These are phyloP conservation scores for Elaphomyces granulatus DNA, from an alignment of 495 filamentous ascomycete genomes.

Conservation along the genomic window DNA sequence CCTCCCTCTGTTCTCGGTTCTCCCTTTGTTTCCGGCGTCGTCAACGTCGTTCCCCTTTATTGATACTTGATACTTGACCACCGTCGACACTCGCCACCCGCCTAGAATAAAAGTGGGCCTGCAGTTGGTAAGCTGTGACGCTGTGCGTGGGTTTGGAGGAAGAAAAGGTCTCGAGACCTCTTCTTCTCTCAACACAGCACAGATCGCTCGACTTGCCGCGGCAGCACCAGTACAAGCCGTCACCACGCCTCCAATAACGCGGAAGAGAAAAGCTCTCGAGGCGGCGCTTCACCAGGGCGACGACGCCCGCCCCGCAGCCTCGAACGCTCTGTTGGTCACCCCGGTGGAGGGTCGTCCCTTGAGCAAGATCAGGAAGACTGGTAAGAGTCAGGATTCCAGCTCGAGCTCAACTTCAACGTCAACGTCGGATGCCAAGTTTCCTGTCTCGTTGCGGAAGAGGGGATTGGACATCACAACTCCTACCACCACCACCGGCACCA, in stretches of 20 bases:
- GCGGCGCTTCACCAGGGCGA: slow-evolving; percentile 46
- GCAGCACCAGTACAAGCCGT: slow-evolving; percentile 9
- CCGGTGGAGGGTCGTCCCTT: slow-evolving; percentile 5
- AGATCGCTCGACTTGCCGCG: slow-evolving; percentile 6
- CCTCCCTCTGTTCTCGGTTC: no score
- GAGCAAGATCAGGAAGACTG: slow-evolving; percentile 9
- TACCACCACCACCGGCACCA: slow-evolving; percentile 34
- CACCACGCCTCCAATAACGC: slow-evolving; percentile 56
- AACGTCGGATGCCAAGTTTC: slow-evolving; percentile 6
- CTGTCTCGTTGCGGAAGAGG: slow-evolving; percentile 8
- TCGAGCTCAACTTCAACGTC: slow-evolving; percentile 4
- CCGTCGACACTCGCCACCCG: no score
- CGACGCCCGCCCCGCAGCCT: slow-evolving; percentile 27
- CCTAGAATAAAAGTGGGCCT: no score
- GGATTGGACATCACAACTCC: slow-evolving; percentile 28
- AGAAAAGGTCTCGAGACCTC: slow-evolving; percentile 13
- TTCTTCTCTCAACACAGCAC: slow-evolving; percentile 11
- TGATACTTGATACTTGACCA: no score
- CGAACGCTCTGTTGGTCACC: slow-evolving; percentile 14
- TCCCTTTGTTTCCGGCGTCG: no score
- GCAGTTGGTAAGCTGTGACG: slow-evolving; percentile 14
- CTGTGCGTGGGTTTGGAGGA: slow-evolving; percentile 14
- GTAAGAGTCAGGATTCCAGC: slow-evolving; percentile 4
- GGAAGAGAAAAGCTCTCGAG: slow-evolving; percentile 88
- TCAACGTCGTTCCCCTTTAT: no score